A percentile compares a stretch with the other conserved stretches of the same genome.
phyloP scores from a whole-genome alignment of 352 stramenopile genomes.

The Achlya hypogyna region DNA sequence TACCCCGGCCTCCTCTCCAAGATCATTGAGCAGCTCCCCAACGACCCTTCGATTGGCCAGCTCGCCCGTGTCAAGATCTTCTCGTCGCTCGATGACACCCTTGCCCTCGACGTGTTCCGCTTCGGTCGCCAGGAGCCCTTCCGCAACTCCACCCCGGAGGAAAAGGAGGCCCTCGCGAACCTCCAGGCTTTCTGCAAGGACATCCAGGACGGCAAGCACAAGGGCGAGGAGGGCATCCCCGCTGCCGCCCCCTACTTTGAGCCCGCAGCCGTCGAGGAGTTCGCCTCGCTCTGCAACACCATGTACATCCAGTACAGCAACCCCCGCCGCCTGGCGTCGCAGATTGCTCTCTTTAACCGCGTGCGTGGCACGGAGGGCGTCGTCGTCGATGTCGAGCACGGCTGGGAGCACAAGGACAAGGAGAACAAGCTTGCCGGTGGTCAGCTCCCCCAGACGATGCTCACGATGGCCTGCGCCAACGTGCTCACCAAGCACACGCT shows the following conservation, averaged over 20 bases:
- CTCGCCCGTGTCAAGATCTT: slow-evolving; percentile 87
- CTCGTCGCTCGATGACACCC: slow-evolving; percentile 71
- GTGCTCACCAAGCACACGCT: slow-evolving; percentile 76
- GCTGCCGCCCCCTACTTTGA: slow-evolving; percentile 45
- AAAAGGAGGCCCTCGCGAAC: slow-evolving; percentile 40
- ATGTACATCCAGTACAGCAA: slow-evolving; percentile 81
- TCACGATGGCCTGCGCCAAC: slow-evolving; percentile 74
- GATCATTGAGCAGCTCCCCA: slow-evolving; percentile 58
- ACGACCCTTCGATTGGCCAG: slow-evolving; percentile 46
- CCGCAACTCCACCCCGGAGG: slow-evolving; percentile 41
- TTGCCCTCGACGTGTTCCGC: slow-evolving; percentile 82
- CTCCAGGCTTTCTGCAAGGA: slow-evolving; percentile 65
- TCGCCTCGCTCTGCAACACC: slow-evolving; percentile 57
- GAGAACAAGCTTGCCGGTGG: slow-evolving; percentile 72
- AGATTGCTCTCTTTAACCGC: slow-evolving; percentile 58
- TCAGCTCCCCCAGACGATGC: slow-evolving; percentile 61
- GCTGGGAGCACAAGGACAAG: slow-evolving; percentile 67
- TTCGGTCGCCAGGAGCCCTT: slow-evolving; percentile 72
- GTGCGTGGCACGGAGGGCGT: slow-evolving; percentile 70
- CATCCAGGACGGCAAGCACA: slow-evolving; percentile 68
- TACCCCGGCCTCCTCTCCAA: slow-evolving; percentile 64
- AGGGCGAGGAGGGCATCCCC: slow-evolving; percentile 40
- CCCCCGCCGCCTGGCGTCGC: slow-evolving; percentile 54
- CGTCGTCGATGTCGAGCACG: slow-evolving; percentile 65
- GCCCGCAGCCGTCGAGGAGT: slow-evolving; percentile 50